Evolutionary conservation across 768 basidiomycete genomes (phyloP), one percentile per base, ranked within the genome.

Genomic region (Leccinum imitatum): DNA sequence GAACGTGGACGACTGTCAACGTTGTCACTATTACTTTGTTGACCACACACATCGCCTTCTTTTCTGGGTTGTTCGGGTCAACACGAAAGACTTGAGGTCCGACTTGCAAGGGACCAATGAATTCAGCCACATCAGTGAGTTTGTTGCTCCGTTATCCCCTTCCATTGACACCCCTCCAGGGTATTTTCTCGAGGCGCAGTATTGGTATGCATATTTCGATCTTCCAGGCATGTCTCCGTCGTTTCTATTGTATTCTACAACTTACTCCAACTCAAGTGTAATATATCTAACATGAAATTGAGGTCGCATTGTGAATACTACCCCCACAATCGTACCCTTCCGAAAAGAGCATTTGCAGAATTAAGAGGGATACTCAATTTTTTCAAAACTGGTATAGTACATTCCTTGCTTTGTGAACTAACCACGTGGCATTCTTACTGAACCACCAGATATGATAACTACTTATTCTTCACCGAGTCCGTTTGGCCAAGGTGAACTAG

Each of bases 301-400:
- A 65, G 65, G 65, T 51, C 57, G 14, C 65, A 63, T 23, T 66
- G 64, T 10, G 64, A 65, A 54, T 66, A 54, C 55, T 63, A 67
- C 4, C 60, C 57, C 2, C 51, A 66, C 21, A 25, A 25, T 31
- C 55, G 50, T 21, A 51, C 17, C 7, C 48, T 63, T 41, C 54
- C 60, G 3, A 41, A 50, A 6, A 5, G 19, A 10, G 54, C 53
- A 57, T 23, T 65, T n/a, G 57, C 50, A 19, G 52, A 51, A 3
- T 55, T 65, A 7, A 51, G 57, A 52, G 61, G 65, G 5, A 66
- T 63, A 53, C 65, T 66, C 37, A 59, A 66, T 25, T 59, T 52
- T 50, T 53, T 55, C n/a, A 63, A 44, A 50, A 67, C 54, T 0
- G 64, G 65, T 67, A 30, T 15, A 21, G 31, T 13, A n/a, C 11